Evolutionary conservation across 1,284 basidiomycete genomes (phyloP).

Genomic region (Cryptococcus sp.): DNA sequence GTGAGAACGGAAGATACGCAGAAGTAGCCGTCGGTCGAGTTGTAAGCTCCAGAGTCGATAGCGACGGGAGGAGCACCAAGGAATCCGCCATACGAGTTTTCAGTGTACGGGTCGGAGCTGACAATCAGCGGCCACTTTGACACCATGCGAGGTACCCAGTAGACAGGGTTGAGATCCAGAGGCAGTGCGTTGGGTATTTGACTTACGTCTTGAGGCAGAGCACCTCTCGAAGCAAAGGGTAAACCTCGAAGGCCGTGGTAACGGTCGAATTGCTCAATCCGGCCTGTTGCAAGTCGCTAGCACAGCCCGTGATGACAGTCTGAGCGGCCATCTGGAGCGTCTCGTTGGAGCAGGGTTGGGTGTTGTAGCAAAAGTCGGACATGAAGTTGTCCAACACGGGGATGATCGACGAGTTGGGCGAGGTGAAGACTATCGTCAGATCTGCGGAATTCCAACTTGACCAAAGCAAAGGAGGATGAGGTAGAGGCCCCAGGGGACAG

Average conservation of each 20-base stretch:
- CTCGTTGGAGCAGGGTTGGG: slow-evolving; percentile 31
- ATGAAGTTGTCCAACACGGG: slow-evolving; percentile 36
- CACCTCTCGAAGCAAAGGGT: slow-evolving; percentile 39
- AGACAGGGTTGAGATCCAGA: not conserved
- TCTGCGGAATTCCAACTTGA: not conserved
- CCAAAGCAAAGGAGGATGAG: too few species aligned
- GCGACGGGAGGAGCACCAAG: slow-evolving; percentile 14
- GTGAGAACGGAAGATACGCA: slow-evolving; percentile 34
- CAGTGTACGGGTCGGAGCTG: slow-evolving; percentile 7
- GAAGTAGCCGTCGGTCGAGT: slow-evolving; percentile 32
- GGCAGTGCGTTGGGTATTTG: too few species aligned
- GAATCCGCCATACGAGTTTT: slow-evolving; percentile 11
- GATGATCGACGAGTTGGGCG: slow-evolving; percentile 27
- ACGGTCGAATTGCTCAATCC: slow-evolving; percentile 29
- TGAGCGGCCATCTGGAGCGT: slow-evolving; percentile 31
- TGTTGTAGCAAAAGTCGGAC: slow-evolving; percentile 25
- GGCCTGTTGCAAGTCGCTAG: slow-evolving; percentile 23
- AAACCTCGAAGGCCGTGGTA: slow-evolving; percentile 18
- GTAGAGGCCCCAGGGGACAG: too few species aligned
- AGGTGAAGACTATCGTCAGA: slow-evolving; percentile 16
- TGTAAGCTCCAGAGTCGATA: slow-evolving; percentile 16
- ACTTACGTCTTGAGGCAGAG: slow-evolving; percentile 36
- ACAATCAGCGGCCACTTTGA: too few species aligned
- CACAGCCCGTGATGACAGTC: slow-evolving; percentile 26
- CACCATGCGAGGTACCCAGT: not conserved